Base-by-base conservation (phyloP, 306 rosid genomes). In the Hippophae gyantsensis region DNA sequence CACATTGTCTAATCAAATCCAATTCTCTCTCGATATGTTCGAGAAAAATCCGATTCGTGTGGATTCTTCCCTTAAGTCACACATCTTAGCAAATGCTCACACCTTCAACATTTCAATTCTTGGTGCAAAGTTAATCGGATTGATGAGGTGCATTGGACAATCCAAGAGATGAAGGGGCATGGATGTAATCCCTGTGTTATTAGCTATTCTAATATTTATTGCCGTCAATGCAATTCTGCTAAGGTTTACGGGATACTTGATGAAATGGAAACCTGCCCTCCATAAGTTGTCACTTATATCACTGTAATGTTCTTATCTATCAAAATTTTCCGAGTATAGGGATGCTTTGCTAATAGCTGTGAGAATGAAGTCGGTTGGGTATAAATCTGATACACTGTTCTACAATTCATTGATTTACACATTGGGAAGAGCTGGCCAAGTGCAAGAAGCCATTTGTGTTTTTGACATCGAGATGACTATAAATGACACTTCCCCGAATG, bases 71-170 rank as follows among this genome's bases (percentile, higher is more conserved):
- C 77, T 87, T 55, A 90, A 83, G 73, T 73, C 69, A 10, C 77
- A 87, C 64, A 79, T 90, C 62, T 61, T 78, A 7, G 89, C 98
- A 1, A 76, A 76, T 64, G 94, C 84, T 66, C 66, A 76, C 80
- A 85, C 95, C 2, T 90, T 85, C 49, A 90, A 87, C 70, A 87
- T 83, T 69, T 76, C 87, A 54, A 81, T 87, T 65, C 95, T 87
- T 90, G 96, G 96, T 87, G 92, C 86, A 87, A 90, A 64, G 52
- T 76, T 42, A 62, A 72, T 13, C 80, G 86, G 13, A 85, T 85
- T 11, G 96, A 90, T 1, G 96, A 90, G 79, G 96, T 96, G 0
- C 82, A 79, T 62, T 90, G 98, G 96, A 90, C 95, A 0, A 76
- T 87, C 23, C 79, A 83, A 61, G 98, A 90, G 79, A 90, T 90